A percentile compares a stretch with the other conserved stretches of the same genome.
phyloP scores from a whole-genome alignment of 2,329 filamentous ascomycete genomes.

The Fusarium sp. region DNA sequence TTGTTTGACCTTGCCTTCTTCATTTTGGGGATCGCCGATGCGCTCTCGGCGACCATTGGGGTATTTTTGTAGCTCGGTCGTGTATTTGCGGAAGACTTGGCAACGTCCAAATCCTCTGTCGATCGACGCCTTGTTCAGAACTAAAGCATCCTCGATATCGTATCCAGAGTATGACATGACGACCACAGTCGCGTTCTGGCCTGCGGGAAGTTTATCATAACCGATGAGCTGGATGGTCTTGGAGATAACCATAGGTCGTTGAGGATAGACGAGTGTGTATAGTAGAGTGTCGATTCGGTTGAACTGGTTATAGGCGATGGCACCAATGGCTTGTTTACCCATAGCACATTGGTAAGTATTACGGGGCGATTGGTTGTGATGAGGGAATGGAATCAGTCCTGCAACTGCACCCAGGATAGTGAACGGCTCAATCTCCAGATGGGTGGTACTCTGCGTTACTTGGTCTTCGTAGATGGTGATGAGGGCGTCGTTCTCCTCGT shows the following conservation, averaged over 20 bases:
- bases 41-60: conserved; percentile 80
- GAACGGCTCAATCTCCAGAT: conserved; percentile 98
- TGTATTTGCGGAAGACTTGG: conserved; percentile 97
- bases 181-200: conserved; percentile 96
- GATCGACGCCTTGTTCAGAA: conserved; percentile 94
- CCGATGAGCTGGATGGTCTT: conserved; percentile 96
- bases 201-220: conserved; percentile 96
- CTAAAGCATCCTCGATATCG: conserved; percentile 98
- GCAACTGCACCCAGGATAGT: conserved; percentile 96
- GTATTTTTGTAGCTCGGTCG: conserved; percentile 87
- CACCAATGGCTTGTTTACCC: conserved; percentile 99
- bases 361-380: conserved; percentile 98
- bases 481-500: conserved; percentile 96
- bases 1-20: conserved; percentile 71
- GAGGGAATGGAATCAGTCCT: conserved; percentile 95
- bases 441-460: conserved; percentile 85
- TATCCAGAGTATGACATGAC: conserved; percentile 99
- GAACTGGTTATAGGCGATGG: conserved; percentile 98
- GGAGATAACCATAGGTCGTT: conserved; percentile 96
- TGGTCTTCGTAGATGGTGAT: conserved; percentile 91
- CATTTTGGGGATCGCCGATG: conserved; percentile 67
- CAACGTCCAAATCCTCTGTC: conserved; percentile 96
- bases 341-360: conserved; percentile 99
- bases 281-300: conserved; percentile 95
- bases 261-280: conserved; percentile 97